Base-by-base conservation (phyloP, 2,329 filamentous ascomycete genomes). In the Xylariales sp. region DNA sequence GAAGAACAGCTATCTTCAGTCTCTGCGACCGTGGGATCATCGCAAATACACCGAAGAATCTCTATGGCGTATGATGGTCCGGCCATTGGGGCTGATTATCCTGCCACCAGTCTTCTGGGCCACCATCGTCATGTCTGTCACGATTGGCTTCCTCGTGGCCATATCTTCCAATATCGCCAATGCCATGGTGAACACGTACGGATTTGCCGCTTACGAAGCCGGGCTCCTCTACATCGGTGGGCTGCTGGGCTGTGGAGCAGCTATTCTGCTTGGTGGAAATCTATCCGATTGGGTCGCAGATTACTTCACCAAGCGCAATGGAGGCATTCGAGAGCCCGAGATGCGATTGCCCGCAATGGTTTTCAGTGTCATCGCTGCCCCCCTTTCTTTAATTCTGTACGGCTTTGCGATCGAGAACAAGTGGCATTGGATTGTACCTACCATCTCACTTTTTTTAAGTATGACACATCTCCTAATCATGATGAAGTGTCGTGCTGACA, bases 261-360 rank as follows among this genome's bases (percentile, higher is more conserved):
- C 69, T 8, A 66, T 75, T 12, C 62, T 68, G 4, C 62, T 66
- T 3, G 73, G 73, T 6, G 74, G 75, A 1, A 54, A 60, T 21
- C 46, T 71, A 1, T 65, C 64, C 3, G 68, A 78, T 46, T 61
- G 59, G 51, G 54, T 68, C 7, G 69, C 71, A n/a, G 67, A 72
- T 31, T 62, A 57, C 37, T 58, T 72, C 15, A 78, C 76, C 0
- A 59, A 55, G 36, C 61, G 63, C 18, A 80, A 79, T 46, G 63
- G 66, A 5, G 76, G 76, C 5, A 63, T 80, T 15, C 62, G 75
- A 13, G 68, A 78, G 33, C 72, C 76, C 0, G 74, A 78, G 50
- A 78, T 80, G 74, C 63, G 76, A n/a, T 54, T 80, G 5, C 74
- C 74, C 2, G 69, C 70, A 4, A 63, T 80, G n/a, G 51, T 64